phyloP scores from a whole-genome alignment of 208 protist species.

The Leishmania arabica region DNA sequence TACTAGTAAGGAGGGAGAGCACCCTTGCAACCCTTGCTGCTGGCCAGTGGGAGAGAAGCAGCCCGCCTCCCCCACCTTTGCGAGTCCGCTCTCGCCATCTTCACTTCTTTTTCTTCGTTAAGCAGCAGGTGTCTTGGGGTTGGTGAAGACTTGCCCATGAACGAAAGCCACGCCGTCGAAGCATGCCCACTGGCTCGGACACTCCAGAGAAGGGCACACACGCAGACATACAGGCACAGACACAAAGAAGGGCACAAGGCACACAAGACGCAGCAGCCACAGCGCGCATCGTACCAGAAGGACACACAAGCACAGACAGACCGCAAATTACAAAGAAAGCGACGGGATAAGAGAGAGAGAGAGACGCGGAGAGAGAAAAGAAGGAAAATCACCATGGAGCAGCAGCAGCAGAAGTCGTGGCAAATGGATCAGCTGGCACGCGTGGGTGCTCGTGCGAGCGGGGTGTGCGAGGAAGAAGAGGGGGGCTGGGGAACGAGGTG shows the following conservation, averaged over 20 bases:
- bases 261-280: background rate
- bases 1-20: background rate
- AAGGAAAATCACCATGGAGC: background rate
- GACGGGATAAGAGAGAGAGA: background rate
- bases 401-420: background rate
- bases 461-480: background rate
- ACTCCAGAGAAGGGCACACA: background rate
- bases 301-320: background rate
- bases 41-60: slow-evolving; percentile 1
- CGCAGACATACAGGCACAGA: slow-evolving; percentile 13
- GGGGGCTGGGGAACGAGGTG: background rate
- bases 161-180: background rate
- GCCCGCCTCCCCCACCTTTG: background rate
- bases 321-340: background rate
- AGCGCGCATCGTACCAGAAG: background rate
- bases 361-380: background rate
- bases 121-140: background rate
- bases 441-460: background rate
- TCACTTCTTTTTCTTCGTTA: background rate
- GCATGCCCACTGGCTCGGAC: background rate
- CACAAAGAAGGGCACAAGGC: background rate
- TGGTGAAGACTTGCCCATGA: background rate
- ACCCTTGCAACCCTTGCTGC: background rate
- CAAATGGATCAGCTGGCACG: background rate
- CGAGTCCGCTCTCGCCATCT: background rate